These are phyloP conservation scores for Sporisorium sorghi DNA, from an alignment of 1,284 basidiomycete species.

Conservation along the genomic window DNA sequence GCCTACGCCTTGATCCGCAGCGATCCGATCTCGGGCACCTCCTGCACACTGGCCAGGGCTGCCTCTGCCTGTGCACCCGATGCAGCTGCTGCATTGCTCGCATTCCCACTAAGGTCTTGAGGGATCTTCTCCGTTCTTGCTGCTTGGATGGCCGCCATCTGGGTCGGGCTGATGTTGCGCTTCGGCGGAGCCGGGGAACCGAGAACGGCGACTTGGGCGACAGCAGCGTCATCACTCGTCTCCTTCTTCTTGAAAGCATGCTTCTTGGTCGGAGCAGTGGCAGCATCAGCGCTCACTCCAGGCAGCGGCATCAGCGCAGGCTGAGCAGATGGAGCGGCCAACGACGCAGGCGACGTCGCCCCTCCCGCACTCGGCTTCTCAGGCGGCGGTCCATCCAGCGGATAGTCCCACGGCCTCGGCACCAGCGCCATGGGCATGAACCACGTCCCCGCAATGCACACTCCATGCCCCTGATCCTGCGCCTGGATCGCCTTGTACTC, in stretches of 20 bases:
- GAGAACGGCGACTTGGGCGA: not conserved
- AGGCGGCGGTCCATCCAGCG: constrained; percentile 21
- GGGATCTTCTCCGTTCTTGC: constrained; percentile 34
- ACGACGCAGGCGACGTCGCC: constrained; percentile 2
- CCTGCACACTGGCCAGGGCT: constrained; percentile 27
- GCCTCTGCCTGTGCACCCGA: constrained; percentile 6
- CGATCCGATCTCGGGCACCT: constrained; percentile 31
- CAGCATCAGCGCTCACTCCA: not conserved
- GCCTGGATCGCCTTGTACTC: constrained; percentile 62
- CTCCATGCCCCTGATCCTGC: constrained; percentile 57
- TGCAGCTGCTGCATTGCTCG: not conserved
- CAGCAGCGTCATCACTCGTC: not conserved
- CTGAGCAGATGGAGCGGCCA: not conserved
- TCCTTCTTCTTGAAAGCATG: constrained; percentile 32
- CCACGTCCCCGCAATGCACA: constrained; percentile 60
- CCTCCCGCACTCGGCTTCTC: constrained; percentile 6
- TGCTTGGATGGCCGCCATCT: constrained; percentile 29
- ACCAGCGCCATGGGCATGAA: constrained; percentile 58
- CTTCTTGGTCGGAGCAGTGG: constrained; percentile 6
- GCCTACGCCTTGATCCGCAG: constrained; percentile 31
- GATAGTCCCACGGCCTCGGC: constrained; percentile 54
- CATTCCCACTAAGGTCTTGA: constrained; percentile 10
- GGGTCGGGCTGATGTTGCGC: constrained; percentile 32
- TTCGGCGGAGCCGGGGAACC: constrained; percentile 11
- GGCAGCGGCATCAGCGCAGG: not conserved